Evolutionary conservation across 2,329 filamentous ascomycete genomes (phyloP).

Genomic region (Trichothecium sympodiale): DNA sequence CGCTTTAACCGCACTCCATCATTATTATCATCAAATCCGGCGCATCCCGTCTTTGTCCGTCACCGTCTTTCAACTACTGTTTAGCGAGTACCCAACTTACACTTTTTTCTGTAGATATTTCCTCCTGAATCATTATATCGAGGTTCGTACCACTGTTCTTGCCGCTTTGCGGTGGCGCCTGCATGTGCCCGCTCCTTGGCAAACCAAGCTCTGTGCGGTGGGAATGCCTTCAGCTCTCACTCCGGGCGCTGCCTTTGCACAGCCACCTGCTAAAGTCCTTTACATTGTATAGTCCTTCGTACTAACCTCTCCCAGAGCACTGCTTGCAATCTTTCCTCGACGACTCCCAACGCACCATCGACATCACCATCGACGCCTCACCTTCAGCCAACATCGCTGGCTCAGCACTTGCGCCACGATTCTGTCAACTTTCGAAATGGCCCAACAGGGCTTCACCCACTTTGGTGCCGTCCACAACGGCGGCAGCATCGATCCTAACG

Average conservation of each 20-base stretch:
- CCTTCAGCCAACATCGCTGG: not conserved
- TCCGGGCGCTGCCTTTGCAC: too few species aligned
- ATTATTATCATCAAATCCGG: not conserved
- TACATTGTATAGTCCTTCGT: too few species aligned
- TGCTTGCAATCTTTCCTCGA: not conserved
- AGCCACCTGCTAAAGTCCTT: too few species aligned
- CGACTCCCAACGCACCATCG: not conserved
- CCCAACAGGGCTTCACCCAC: conserved; percentile 45
- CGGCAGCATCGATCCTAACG: conserved; percentile 70
- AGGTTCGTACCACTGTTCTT: too few species aligned
- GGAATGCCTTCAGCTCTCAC: too few species aligned
- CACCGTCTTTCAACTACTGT: not conserved
- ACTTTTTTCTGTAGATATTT: not conserved
- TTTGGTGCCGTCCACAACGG: conserved; percentile 43
- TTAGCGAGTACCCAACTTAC: not conserved
- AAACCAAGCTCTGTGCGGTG: too few species aligned
- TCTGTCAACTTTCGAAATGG: conserved; percentile 26
- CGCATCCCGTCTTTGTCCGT: not conserved
- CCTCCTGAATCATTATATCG: too few species aligned
- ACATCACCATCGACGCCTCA: not conserved
- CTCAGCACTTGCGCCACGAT: conserved; percentile 1
- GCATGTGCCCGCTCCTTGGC: not conserved
- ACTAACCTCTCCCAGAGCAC: too few species aligned
- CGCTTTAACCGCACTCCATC: conserved; percentile 1
- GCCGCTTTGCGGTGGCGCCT: not conserved